Evolutionary conservation across 257 asterid species (phyloP).

Genomic region (Capsicum pubescens): DNA sequence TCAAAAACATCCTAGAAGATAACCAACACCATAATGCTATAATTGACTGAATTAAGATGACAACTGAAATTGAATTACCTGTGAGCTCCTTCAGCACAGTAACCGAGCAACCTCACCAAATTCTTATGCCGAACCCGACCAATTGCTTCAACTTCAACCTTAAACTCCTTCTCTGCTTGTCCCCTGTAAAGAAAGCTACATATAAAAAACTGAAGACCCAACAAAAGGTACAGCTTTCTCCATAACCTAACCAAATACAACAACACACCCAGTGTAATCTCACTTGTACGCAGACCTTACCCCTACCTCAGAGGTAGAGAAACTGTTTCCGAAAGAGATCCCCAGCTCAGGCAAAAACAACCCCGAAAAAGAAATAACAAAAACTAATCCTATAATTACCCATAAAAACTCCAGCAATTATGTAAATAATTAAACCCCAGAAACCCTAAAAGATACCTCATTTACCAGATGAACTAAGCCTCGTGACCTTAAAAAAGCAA

Average conservation of each 20-base stretch:
- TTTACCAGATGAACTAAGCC: background rate
- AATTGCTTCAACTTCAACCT: conserved; percentile 93
- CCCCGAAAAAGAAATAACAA: too few relatives aligned
- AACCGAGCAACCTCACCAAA: conserved; percentile 88
- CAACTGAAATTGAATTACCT: conserved; percentile 49
- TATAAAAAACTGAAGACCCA: background rate
- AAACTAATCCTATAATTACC: background rate
- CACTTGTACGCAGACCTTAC: too few relatives aligned
- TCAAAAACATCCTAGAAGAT: background rate
- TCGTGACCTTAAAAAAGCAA: background rate
- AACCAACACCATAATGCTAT: background rate
- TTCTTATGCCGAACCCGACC: conserved; percentile 94
- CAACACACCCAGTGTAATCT: too few relatives aligned
- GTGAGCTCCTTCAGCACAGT: conserved; percentile 94
- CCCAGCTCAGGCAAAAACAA: too few relatives aligned
- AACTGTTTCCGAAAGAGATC: too few relatives aligned
- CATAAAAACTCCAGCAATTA: background rate
- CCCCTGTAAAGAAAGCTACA: conserved; percentile 55
- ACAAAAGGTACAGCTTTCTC: background rate
- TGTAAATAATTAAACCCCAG: background rate
- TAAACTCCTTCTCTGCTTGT: conserved; percentile 93
- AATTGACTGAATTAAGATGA: background rate
- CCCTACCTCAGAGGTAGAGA: too few relatives aligned
- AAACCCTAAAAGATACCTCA: background rate
- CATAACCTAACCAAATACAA: background rate